A percentile compares a stretch with the other conserved stretches of the same genome.
Conservation (phyloP, 805 yeast species). For the Candida wancherniae region DNA sequence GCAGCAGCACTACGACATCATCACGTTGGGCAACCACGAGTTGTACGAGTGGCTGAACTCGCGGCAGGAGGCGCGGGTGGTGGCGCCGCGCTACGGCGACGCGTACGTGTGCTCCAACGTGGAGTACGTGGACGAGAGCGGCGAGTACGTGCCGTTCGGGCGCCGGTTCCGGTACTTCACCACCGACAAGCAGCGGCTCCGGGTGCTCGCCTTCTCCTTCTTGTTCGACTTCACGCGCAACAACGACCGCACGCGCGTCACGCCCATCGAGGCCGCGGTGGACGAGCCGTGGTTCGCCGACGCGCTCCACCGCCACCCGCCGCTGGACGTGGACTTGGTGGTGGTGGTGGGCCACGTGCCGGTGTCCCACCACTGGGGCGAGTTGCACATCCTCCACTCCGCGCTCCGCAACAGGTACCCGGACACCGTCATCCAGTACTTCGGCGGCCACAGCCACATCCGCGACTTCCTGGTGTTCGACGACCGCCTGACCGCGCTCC, state of each 20-base stretch:
- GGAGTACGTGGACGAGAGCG: conserved; percentile 34
- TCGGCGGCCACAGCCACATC: conserved; percentile 94
- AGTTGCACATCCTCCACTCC: conserved; percentile 43
- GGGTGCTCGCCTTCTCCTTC: conserved; percentile 70
- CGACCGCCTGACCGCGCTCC: conserved; percentile 65
- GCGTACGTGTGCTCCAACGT: conserved; percentile 71
- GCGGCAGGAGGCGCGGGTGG: conserved; percentile 54
- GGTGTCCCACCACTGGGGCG: conserved; percentile 46
- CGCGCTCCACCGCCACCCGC: conserved; percentile 26
- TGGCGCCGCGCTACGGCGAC: conserved; percentile 57
- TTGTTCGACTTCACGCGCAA: conserved; percentile 67
- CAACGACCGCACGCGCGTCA: conserved; percentile 60
- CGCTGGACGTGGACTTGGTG: conserved; percentile 53
- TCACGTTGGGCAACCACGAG: conserved; percentile 91
- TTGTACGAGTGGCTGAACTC: conserved; percentile 66
- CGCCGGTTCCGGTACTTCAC: conserved; percentile 57
- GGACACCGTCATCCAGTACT: conserved; percentile 64
- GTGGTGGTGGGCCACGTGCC: conserved; percentile 81
- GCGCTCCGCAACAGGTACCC: conserved; percentile 58
- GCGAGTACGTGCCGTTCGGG: conserved; percentile 53
- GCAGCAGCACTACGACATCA: conserved; percentile 63
- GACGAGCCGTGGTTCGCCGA: conserved; percentile 62
- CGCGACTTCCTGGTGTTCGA: conserved; percentile 78
- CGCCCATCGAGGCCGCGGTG: conserved; percentile 51
- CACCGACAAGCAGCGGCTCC: conserved; percentile 49